Percentiles rank a stretch among this genome's conserved stretches.
These are phyloP conservation scores for Bipolaris sorokiniana DNA, from an alignment of 2,329 filamentous ascomycete genomes.

Conservation along the genomic window DNA sequence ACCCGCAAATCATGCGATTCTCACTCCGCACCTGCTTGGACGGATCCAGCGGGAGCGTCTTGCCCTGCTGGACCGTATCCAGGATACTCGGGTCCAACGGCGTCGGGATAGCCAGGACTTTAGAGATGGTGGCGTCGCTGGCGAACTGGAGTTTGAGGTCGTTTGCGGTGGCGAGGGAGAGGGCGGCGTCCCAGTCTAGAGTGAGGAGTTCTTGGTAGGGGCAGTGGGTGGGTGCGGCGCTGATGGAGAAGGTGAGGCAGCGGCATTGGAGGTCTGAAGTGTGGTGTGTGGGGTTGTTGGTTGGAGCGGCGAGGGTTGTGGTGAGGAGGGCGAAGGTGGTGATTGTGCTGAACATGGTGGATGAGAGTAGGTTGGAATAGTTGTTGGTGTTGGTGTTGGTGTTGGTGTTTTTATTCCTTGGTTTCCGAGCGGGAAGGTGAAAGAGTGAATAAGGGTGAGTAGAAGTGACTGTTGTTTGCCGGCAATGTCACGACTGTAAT, in stretches of 20 bases:
- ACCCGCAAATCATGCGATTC: conserved; percentile 35
- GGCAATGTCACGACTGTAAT: not conserved
- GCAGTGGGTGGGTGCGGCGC: conserved; percentile 28
- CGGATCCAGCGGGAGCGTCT: conserved; percentile 16
- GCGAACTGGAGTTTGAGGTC: conserved; percentile 36
- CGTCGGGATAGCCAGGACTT: conserved; percentile 24
- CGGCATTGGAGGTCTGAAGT: conserved; percentile 33
- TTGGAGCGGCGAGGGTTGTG: conserved; percentile 18
- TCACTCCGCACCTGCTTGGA: conserved; percentile 16
- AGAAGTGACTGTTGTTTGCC: not conserved
- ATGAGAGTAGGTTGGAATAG: no score
- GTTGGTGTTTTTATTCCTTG: no score
- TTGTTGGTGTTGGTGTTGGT: no score
- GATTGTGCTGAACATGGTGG: no score
- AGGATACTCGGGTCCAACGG: conserved; percentile 32
- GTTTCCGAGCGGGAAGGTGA: no score
- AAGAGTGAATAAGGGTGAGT: not conserved
- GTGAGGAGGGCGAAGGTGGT: conserved; percentile 6
- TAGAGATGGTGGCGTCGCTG: conserved; percentile 25
- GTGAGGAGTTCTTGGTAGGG: conserved; percentile 27
- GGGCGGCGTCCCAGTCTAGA: conserved; percentile 33
- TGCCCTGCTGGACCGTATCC: conserved; percentile 15
- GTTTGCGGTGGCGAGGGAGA: conserved; percentile 28
- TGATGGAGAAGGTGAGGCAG: conserved; percentile 33
- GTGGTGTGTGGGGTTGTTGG: conserved; percentile 13